Evolutionary conservation across 768 basidiomycete genomes (phyloP).

Genomic region (Tulasnella sp.): DNA sequence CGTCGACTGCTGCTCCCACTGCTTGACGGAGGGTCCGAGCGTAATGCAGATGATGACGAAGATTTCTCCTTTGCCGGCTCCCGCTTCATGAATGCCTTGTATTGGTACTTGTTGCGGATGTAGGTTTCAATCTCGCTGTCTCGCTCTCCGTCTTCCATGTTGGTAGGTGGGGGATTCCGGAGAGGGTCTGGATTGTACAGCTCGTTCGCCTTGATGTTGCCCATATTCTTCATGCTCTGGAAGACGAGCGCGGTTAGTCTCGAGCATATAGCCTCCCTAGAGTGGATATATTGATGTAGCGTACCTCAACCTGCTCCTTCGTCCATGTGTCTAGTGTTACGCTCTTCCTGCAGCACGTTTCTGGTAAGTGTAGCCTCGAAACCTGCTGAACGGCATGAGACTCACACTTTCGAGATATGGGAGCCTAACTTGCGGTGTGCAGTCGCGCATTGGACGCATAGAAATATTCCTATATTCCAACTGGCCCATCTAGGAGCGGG

Average conservation of each 20-base stretch:
- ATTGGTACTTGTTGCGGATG: conserved; percentile 73
- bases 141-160: conserved; percentile 69
- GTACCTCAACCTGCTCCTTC: conserved; percentile 82
- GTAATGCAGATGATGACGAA: not conserved
- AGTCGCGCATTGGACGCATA: conserved; percentile 84
- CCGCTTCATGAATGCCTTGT: conserved; percentile 57
- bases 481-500: conserved; percentile 86
- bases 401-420: conserved; percentile 88
- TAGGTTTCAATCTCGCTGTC: conserved; percentile 90
- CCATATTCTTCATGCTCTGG: conserved; percentile 74
- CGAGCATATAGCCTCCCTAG: too few species aligned
- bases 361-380: not conserved
- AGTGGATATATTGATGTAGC: conserved; percentile 31
- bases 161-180: conserved; percentile 76
- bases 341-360: conserved; percentile 64
- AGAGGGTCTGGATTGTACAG: conserved; percentile 80
- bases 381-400: conserved; percentile 35
- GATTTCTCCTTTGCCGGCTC: not conserved
- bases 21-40: not conserved
- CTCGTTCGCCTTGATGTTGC: conserved; percentile 77
- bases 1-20: not conserved
- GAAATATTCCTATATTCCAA: conserved; percentile 81
- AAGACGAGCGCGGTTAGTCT: conserved; percentile 30
- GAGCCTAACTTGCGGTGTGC: conserved; percentile 94
- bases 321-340: conserved; percentile 83